Percentiles rank a stretch among this genome's conserved stretches.
Conservation (phyloP, 2,329 filamentous ascomycete genomes). For the Pseudocercospora fuligena region DNA sequence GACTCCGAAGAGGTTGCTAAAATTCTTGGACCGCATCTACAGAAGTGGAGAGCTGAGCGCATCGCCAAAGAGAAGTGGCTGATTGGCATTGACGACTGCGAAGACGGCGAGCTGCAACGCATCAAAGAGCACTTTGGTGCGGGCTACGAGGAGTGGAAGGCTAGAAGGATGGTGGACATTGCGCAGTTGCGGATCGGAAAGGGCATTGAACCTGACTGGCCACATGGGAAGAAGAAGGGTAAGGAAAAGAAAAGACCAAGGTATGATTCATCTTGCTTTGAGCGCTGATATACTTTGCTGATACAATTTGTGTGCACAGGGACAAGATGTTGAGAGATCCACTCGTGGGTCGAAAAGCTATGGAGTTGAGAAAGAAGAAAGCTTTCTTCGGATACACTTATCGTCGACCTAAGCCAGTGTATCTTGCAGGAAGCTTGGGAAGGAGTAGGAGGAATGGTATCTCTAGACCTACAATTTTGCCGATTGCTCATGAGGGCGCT, state of each 20-base stretch:
- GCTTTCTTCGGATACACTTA: conserved; percentile 94
- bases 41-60: conserved; percentile 33
- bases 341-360: conserved; percentile 66
- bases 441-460: conserved; percentile 23
- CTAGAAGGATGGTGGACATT: conserved; percentile 33
- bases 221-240: conserved; percentile 34
- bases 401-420: conserved; percentile 49
- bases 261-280: background rate
- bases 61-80: conserved; percentile 35
- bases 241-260: conserved; percentile 78
- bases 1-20: conserved; percentile 20
- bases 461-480: conserved; percentile 34
- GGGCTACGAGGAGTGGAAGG: conserved; percentile 38
- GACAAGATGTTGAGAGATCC: conserved; percentile 83
- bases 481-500: conserved; percentile 22
- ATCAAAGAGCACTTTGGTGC: conserved; percentile 40
- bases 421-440: conserved; percentile 24
- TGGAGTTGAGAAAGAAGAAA: conserved; percentile 78
- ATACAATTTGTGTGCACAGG: background rate
- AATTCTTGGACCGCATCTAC: conserved; percentile 21
- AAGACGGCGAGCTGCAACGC: conserved; percentile 36
- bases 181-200: conserved; percentile 29
- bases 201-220: conserved; percentile 17
- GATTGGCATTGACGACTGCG: conserved; percentile 38
- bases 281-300: background rate